Base-by-base conservation (phyloP, 345 rosid genomes). In the Moricandia arvensis region DNA sequence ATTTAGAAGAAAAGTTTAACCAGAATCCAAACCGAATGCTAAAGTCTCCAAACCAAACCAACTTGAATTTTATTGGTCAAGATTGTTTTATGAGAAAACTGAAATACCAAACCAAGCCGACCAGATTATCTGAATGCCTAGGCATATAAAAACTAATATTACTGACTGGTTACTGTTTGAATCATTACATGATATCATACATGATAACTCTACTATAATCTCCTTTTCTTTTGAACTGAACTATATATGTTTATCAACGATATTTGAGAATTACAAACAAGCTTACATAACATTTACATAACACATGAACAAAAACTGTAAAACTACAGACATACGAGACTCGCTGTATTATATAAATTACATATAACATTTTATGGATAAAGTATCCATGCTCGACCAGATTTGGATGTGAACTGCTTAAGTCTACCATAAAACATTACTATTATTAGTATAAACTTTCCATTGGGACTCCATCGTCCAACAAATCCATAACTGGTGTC, bases 371-470 rank as follows among this genome's bases (percentile, higher is more conserved):
- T 51, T 45, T 45, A 45, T 45, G 81, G 81, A 21, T 72, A 76
- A 41, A 82, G 79, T n/a, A 68, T 82, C 93, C 92, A 89, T 30
- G 92, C 74, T 8, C 82, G 51, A 4, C 88, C 89, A 45, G 73
- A 84, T 13, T 73, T 78, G 26, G 79, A 4, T 18, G 41, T 34
- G 80, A 82, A 91, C 6, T 73, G 69, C 78, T 87, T 89, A 8
- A 89, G 77, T 69, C 86, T 85, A 55, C 92, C 94, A 47, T 80
- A 85, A 13, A 89, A 73, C 90, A 89, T 90, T 29, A 89, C 86
- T 16, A 85, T 0, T 26, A 86, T 83, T 26, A 89, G 83, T 43
- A 87, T 53, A 8, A 76, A 0, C 53, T 91, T 91, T 6, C 86
- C 92, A 0, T 2, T 0, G 4, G 43, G 63, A 74, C 90, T 87